Base-by-base conservation (phyloP, 352 stramenopile species). In the Globisporangium abappressorium region DNA sequence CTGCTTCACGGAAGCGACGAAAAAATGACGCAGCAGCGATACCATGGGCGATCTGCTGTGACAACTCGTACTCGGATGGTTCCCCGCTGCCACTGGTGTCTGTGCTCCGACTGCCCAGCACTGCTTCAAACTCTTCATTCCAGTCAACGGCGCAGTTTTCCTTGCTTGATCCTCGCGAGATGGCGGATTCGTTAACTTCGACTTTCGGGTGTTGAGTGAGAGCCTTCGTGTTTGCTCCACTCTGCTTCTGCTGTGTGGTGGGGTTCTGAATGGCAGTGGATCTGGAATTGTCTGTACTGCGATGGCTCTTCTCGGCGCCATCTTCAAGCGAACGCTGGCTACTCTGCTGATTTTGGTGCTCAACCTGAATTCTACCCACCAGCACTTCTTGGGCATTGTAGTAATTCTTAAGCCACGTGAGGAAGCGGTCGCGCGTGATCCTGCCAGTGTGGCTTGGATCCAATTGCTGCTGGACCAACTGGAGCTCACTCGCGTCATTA, bases 401-500 rank as follows among this genome's bases (percentile, higher is more conserved):
- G 54, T 81, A 80, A 30, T 74, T 77, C 43, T 71, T 74, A 30
- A 86, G 71, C 70, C 75, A 82, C 2, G 66, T 64, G 11, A 89
- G 64, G 33, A 89, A 74, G 2, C 79, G 77, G 0, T 71, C 73
- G 55, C 73, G 78, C 41, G 69, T 68, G 36, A 86, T 81, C 46
- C 70, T 75, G 38, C 78, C 80, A 15, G 76, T 74, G 8, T 72
- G 63, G 18, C 71, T 71, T 0, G 81, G 74, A 41, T 90, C 84
- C 49, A 92, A 66, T 22, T 85, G 74, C 30, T 90, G 79, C 55
- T 91, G 79, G 43, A 87, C 71, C 18, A 79, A n/a, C 2, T 60
- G 59, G 26, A 88, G 69, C 38, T 87, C 77, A 2, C 69, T 66
- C 14, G 75, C 72, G 8, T 75, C 66, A 3, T 78, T 76, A n/a